These are phyloP conservation scores for Dioscorea cayenensis DNA, from an alignment of 116 monocot genomes.

Conservation along the genomic window DNA sequence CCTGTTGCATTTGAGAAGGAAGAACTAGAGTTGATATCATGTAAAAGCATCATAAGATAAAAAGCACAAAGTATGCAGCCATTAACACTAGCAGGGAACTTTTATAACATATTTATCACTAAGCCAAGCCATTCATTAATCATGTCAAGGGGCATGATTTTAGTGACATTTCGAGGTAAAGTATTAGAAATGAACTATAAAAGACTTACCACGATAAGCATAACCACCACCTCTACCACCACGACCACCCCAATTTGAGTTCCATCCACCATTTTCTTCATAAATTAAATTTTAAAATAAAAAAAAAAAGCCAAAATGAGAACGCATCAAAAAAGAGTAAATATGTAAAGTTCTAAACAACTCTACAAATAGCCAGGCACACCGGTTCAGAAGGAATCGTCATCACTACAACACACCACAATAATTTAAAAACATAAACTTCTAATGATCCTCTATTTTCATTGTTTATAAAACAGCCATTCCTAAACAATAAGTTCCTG, in stretches of 20 bases:
- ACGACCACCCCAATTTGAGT: conserved; percentile 54
- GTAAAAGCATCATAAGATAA: neutral
- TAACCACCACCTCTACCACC: conserved; percentile 36
- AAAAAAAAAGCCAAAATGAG: neutral
- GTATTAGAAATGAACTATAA: neutral
- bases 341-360: neutral
- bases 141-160: neutral
- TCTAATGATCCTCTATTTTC: too few species aligned
- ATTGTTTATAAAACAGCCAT: too few species aligned
- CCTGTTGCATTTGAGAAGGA: conserved; percentile 13
- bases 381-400: too few species aligned
- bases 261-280: conserved; percentile 77
- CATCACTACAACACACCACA: too few species aligned
- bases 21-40: neutral
- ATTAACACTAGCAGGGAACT: neutral
- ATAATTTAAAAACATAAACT: too few species aligned
- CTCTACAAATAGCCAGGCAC: neutral
- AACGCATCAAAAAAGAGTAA: neutral
- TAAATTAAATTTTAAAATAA: neutral
- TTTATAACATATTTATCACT: neutral
- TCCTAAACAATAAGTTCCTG: too few species aligned
- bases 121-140: neutral
- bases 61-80: too few species aligned
- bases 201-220: conserved; percentile 54
- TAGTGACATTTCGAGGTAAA: neutral